Conservation (phyloP, 805 yeast genomes). For the Starmerella sp. region DNA sequence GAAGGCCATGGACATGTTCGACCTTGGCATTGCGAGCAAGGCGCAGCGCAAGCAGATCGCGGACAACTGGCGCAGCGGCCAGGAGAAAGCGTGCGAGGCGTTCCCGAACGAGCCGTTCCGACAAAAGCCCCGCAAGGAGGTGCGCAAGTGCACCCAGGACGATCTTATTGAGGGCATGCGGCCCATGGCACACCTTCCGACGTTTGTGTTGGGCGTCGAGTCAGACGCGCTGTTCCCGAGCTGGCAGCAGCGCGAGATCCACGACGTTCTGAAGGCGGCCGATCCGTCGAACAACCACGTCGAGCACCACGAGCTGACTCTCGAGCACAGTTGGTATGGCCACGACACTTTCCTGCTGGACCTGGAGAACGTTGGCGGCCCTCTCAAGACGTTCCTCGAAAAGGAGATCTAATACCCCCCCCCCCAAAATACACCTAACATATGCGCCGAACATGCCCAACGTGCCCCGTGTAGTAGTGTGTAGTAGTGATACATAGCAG, state of each 20-base stretch:
- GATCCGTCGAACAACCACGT: slow-evolving; percentile 32
- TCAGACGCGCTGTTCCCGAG: slow-evolving; percentile 85
- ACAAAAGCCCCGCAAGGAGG: slow-evolving; percentile 37
- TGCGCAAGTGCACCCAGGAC: slow-evolving; percentile 27
- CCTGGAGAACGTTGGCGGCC: slow-evolving; percentile 67
- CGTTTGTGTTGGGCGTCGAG: slow-evolving; percentile 82
- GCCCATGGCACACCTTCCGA: slow-evolving; percentile 50
- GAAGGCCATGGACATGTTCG: slow-evolving; percentile 92
- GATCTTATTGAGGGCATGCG: slow-evolving; percentile 60
- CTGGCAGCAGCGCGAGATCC: slow-evolving; percentile 86
- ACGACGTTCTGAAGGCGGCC: slow-evolving; percentile 37
- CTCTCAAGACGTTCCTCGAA: slow-evolving; percentile 53
- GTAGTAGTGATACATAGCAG: too few relatives aligned
- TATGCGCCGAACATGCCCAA: background rate
- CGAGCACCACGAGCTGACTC: slow-evolving; percentile 61
- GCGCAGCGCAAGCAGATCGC: slow-evolving; percentile 1
- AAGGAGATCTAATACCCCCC: background rate
- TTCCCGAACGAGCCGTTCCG: slow-evolving; percentile 44
- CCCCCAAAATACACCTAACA: too few relatives aligned
- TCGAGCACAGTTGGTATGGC: slow-evolving; percentile 70
- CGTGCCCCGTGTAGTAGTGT: too few relatives aligned
- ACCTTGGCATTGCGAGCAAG: slow-evolving; percentile 40
- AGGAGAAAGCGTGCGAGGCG: slow-evolving; percentile 18
- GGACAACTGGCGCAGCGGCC: background rate
- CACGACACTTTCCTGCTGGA: slow-evolving; percentile 85